These are phyloP conservation scores for Dendrobium chrysotoxum DNA, from an alignment of 106 monocot genomes.

Conservation along the genomic window DNA sequence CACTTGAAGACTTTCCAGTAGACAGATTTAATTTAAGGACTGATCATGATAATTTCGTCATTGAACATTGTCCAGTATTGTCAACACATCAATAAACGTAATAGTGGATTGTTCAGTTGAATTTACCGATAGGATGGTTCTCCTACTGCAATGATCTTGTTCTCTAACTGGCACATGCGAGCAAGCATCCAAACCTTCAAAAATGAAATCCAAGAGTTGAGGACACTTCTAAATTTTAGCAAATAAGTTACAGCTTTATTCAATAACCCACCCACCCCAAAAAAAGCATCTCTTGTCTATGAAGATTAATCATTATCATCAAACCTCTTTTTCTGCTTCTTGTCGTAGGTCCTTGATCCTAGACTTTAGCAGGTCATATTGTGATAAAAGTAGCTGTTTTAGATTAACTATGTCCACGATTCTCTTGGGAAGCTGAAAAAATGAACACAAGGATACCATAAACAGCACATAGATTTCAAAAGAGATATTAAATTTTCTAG, in stretches of 20 bases:
- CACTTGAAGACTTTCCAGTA: background rate
- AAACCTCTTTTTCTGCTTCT: slow-evolving; percentile 82
- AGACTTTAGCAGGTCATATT: slow-evolving; percentile 77
- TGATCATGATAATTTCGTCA: too few species aligned
- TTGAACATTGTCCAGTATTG: background rate
- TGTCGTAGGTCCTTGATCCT: slow-evolving; percentile 71
- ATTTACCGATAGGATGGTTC: slow-evolving; percentile 90
- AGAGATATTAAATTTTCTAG: background rate
- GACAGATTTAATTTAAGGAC: background rate
- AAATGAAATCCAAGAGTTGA: background rate
- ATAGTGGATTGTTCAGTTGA: background rate
- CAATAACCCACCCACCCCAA: background rate
- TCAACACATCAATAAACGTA: background rate
- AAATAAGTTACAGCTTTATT: background rate
- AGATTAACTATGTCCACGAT: slow-evolving; percentile 70
- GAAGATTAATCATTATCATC: background rate
- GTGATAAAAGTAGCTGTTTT: slow-evolving; percentile 88
- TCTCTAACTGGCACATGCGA: slow-evolving; percentile 93
- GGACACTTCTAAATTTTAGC: background rate
- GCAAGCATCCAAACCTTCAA: slow-evolving; percentile 93
- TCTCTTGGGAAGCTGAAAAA: slow-evolving; percentile 74
- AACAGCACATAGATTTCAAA: background rate
- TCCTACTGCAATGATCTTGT: slow-evolving; percentile 89
- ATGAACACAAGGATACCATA: slow-evolving; percentile 3
- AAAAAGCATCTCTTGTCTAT: background rate